Base-by-base conservation (phyloP, 2,329 filamentous ascomycete genomes). In the Colletotrichum chlorophyti region DNA sequence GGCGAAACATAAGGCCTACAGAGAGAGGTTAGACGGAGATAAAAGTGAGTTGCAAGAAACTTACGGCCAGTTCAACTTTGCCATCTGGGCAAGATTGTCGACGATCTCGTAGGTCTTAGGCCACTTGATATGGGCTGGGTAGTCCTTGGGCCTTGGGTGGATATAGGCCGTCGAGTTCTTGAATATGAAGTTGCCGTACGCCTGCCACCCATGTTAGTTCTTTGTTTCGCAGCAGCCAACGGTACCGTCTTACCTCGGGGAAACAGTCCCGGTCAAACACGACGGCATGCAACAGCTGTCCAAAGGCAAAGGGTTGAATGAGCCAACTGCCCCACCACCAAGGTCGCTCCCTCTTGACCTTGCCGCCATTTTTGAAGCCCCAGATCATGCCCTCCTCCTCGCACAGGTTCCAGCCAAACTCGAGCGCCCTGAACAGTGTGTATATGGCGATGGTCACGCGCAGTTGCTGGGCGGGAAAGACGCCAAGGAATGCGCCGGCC, bases 281-380 rank as follows among this genome's bases (percentile, higher is more conserved):
- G 64, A 88, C 85, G 0, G 91, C 87, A 71, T 93, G 88, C 46
- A 93, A 76, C 62, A 94, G 76, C 77, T 94, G 91, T 8, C 90
- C 91, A 68, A 86, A 88, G 2, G 89, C 86, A 26, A 93, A 69
- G 1, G 91, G 91, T 78, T 92, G 91, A 65, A 93, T 71, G 78
- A 93, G 78, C 90, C 91, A 94, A 70, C 89, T 92, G 19, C 91
- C 91, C 76, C 90, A 91, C 91, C 91, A 94, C 85, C 86, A 89
- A 0, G 93, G 93, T 46, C 84, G 75, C 65, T 88, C 83, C 65
- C 86, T 83, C 67, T 83, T 83, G 59, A 89, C 77, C 66, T 74
- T 69, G 12, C 75, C 68, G 6, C 78, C 81, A 64, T 79, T 80
- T 64, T 79, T 79, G 65, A 76, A 77, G 2, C 84, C 85, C 86